Base-by-base conservation (phyloP, 495 filamentous ascomycete genomes). In the Oleoguttula mirabilis region DNA sequence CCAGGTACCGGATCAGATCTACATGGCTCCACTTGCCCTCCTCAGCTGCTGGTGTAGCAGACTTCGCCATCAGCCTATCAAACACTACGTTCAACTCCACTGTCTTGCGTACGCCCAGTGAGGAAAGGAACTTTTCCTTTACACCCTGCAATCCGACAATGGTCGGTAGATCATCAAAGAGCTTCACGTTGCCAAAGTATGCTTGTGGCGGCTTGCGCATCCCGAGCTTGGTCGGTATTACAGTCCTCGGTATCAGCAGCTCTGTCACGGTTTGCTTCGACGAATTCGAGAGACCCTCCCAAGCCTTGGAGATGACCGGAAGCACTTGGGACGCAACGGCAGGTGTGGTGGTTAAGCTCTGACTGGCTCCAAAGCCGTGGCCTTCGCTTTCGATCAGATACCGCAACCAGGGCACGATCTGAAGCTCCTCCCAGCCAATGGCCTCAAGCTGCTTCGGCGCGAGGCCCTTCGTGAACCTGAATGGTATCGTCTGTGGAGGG, bases 21-120 rank as follows among this genome's bases (percentile, higher is more conserved):
- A 92, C 77, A 57, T 96, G 90, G 50, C 79, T 92, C 84, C 82
- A 94, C 67, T 80, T 84, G 14, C 51, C 41, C 59, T 38, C 64
- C 63, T 21, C 67, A 17, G 60, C 52, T 4, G 24, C 22, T 15
- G 34, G 15, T 4, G 70, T 61, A 2, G 62, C 63, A 2, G 66
- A 52, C 14, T 60, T 55, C 43, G 70, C 71, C 53, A 94, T 70
- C 38, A 98, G 70, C 28, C 92, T 75, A 27, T 83, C 80, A 52
- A 96, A 95, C 17, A 99, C 86, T 16, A 94, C 85, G 33, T 82
- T 83, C 10, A 99, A 69, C 39, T 96, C 90, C 17, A 99, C 76
- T 0, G 90, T 96, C 55, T 79, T 80, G 17, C 76, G 69, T n/a
- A 88, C 88, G 0, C 88, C 88, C 21, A 96, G 66, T 8, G 83